Percentiles rank a stretch among this genome's conserved stretches.
Evolutionary conservation across 306 rosid species (phyloP).

Genomic region (Abrus precatorius): DNA sequence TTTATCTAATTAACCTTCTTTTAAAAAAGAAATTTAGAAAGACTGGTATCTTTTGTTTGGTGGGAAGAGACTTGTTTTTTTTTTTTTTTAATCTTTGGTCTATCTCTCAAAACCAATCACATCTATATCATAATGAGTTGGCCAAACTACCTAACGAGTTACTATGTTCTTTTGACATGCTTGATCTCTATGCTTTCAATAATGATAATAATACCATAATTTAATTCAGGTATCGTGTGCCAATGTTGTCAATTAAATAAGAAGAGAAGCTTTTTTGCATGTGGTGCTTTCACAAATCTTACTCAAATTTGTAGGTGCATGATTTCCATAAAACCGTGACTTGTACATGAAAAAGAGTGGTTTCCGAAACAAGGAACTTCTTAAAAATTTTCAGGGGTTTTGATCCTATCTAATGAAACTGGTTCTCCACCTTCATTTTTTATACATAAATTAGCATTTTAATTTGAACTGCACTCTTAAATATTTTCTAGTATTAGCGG

Average conservation of each 20-base stretch:
- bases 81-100: background rate
- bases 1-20: background rate
- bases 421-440: background rate
- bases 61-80: too few relatives aligned
- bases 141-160: conserved; percentile 29
- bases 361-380: conserved; percentile 36
- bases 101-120: conserved; percentile 24
- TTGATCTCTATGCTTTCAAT: background rate
- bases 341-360: background rate
- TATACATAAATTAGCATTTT: background rate
- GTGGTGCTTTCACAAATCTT: conserved; percentile 63
- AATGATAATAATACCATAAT: conserved; percentile 20
- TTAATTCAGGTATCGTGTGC: conserved; percentile 30
- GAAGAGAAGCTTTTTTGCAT: conserved; percentile 45
- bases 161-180: conserved; percentile 10
- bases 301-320: conserved; percentile 45
- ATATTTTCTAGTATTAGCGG: background rate
- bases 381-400: background rate
- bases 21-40: background rate
- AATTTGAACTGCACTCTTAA: background rate
- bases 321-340: conserved; percentile 1
- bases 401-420: background rate
- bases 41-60: background rate
- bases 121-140: conserved; percentile 17
- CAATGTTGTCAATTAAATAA: conserved; percentile 26